phyloP scores from a whole-genome alignment of 495 filamentous ascomycete species.

The Penicillium dipodomyicola region DNA sequence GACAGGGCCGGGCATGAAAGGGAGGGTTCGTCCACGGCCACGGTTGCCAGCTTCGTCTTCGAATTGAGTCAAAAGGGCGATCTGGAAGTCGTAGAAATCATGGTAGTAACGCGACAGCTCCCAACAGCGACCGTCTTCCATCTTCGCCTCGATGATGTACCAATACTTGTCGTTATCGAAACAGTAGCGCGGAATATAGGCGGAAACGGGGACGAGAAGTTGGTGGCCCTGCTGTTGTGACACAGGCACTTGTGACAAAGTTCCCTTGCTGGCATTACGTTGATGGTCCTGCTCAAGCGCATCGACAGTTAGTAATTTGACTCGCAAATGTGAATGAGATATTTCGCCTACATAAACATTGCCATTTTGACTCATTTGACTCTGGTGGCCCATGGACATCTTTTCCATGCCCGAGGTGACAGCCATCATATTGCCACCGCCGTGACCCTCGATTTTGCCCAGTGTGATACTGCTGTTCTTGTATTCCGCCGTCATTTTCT shows the following conservation, averaged over 20 bases:
- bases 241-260: constrained; percentile 28
- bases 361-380: constrained; percentile 41
- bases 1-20: constrained; percentile 98
- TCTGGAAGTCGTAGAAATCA: constrained; percentile 99
- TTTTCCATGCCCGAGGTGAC: constrained; percentile 73
- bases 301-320: neutral
- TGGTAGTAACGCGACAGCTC: constrained; percentile 92
- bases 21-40: constrained; percentile 72
- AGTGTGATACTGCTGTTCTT: constrained; percentile 98
- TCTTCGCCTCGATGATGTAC: constrained; percentile 90
- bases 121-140: constrained; percentile 92
- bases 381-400: constrained; percentile 61
- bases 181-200: constrained; percentile 87
- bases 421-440: constrained; percentile 41
- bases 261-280: constrained; percentile 46
- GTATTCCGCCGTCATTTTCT: constrained; percentile 98
- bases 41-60: constrained; percentile 87
- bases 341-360: constrained; percentile 47
- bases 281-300: constrained; percentile 41
- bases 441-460: constrained; percentile 72
- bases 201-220: constrained; percentile 62
- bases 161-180: constrained; percentile 98
- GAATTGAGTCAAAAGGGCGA: constrained; percentile 88
- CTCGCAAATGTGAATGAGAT: neutral
- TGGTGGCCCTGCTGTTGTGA: constrained; percentile 36